Evolutionary conservation across 306 rosid genomes (phyloP), one percentile per base, ranked within the genome.

Genomic region (Quercus cerris): DNA sequence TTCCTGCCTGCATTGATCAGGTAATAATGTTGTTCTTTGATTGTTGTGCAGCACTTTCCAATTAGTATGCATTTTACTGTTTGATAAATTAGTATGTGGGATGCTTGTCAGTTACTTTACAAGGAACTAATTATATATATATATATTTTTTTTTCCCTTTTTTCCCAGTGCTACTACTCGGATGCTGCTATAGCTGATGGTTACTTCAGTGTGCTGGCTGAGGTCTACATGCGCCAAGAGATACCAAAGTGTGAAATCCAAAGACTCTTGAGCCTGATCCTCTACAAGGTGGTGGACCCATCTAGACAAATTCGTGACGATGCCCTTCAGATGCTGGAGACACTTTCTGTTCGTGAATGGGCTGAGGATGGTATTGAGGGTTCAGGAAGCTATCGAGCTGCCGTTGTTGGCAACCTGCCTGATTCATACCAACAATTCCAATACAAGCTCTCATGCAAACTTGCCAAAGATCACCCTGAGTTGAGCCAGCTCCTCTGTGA

Each of bases 261-360:
- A 85, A 93, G 97, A 88, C 93, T 96, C 73, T 81, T 93, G 84
- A 93, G 99, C 84, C 82, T 96, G 86, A 96, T 96, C 86, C 98
- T 96, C 81, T 96, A 96, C 88, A 96, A 96, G 90, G 99, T 96
- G 72, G 99, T 96, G 78, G 99, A 96, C 81, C 99, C 99, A 84
- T 89, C 97, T 54, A 91, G 98, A 81, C 98, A 93, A 85, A 96
- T 96, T 78, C 99, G 99, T 74, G 99, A 96, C 74, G 99, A 96
- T 87, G 99, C 99, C 80, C 98, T 96, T 84, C 99, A 96, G 88
- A 96, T 96, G 99, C 97, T 96, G 20, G 99, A 96, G 89, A 96
- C 99, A 25, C 98, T 96, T 63, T 96, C 99, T 87, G 92, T 87
- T 76, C 98, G 99, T 13, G 97, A 91, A 70, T 96, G 99, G 99